Evolutionary conservation across 306 rosid genomes (phyloP), one percentile per base, ranked within the genome.

Genomic region (Prosopis cineraria): DNA sequence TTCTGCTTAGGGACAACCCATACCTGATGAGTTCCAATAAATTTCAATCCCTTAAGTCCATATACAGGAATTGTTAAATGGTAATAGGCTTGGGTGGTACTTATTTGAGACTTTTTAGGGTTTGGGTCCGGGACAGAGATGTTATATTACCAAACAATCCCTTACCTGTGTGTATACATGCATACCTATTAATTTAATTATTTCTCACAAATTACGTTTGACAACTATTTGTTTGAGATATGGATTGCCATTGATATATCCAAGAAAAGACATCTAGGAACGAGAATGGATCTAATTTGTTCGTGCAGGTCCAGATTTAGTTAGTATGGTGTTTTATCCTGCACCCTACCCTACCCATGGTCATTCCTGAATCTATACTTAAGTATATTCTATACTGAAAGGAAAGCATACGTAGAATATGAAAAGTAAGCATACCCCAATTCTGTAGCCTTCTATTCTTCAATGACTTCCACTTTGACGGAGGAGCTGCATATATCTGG

Each of bases 401-500:
- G 20, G 25, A 75, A 50, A 67, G 44, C 27, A 56, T 31, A 30
- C 3, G 63, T 6, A 50, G 39, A 63, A 63, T 43, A 50, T 47
- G 19, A 45, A 45, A 78, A 37, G 48, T 6, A 62, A 76, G 29
- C 77, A 52, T 84, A 94, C 98, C 98, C 97, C 97, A 94, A 86
- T 91, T 94, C 68, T 94, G 97, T 58, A 91, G 87, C 89, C 98
- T 90, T 77, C 97, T 91, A 71, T 91, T 90, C 83, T 87, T 94
- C 82, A 94, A 81, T 55, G 85, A 73, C 81, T 90, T 94, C 98
- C 98, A 94, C 87, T 87, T 91, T 4, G 94, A 87, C 33, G 68
- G 53, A 22, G 96, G 89, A 79, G 93, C 86, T 83, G 86, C 90
- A 78, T 90, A 64, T 74, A 94, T 87, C 98, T 94, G 81, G 22